Evolutionary conservation across 805 yeast genomes (phyloP), one percentile per base, ranked within the genome.

Genomic region (Myxozyma vanderwaltii): DNA sequence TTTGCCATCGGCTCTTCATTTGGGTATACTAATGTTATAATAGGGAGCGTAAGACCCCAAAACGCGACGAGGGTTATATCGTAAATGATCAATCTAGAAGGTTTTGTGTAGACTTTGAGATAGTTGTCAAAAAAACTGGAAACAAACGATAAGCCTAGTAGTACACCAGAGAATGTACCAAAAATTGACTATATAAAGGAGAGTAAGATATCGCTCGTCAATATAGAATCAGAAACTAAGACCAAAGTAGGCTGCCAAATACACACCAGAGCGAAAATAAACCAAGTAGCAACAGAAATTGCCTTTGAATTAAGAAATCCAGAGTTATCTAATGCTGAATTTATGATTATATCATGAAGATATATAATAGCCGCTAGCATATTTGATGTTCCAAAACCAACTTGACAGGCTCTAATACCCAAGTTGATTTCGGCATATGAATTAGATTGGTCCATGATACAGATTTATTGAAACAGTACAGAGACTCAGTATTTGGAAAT

Each of bases 41-140:
- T 36, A 3, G 65, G 65, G 13, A 60, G 40, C 4, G 56, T 29
- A 19, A 54, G 24, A 8, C 61, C 52, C 65, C 65, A 61, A 10
- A 51, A 35, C 3, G 48, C 54, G 12, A 60, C 21, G 24, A 60
- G 60, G n/a, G 38, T 24, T 7, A 58, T 27, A 33, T 61, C 64
- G 5, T 40, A 21, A 13, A 44, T 31, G 27, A 59, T 19, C 15
- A 39, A 19, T 23, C 59, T 36, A 12, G 21, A 23, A 3, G 64
- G 60, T 2, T 31, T 23, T 7, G 12, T 3, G 23, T 33, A 59
- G 5, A 48, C 17, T 8, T 29, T 39, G 21, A 49, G 24, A 36
- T 29, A 39, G 21, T 13, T 12, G 21, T 54, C 44, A 4, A 47
- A 6, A 2, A 27, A 13, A 21, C 21, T 33, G 21, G 46, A 52